phyloP scores from a whole-genome alignment of 2,329 filamentous ascomycete species.

The Ciborinia camelliae region DNA sequence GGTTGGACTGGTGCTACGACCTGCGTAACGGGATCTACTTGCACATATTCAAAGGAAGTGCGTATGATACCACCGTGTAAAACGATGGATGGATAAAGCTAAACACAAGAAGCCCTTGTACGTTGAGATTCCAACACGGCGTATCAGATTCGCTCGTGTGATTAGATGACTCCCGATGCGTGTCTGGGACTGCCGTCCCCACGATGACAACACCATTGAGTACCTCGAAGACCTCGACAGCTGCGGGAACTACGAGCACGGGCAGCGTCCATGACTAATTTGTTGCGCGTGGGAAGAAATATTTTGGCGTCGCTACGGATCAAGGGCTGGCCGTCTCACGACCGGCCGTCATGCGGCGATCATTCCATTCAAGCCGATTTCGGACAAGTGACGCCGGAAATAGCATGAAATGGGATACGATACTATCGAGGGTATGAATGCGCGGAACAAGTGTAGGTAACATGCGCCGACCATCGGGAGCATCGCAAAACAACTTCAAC shows the following conservation, averaged over 20 bases:
- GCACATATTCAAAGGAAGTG: constrained; percentile 27
- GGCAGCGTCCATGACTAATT: constrained; percentile 54
- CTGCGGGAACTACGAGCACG: constrained; percentile 1
- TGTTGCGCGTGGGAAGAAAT: constrained; percentile 62
- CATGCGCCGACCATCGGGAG: constrained; percentile 1
- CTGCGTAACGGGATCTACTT: constrained; percentile 35
- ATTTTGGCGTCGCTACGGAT: constrained; percentile 59
- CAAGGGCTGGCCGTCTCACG: constrained; percentile 49
- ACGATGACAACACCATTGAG: constrained; percentile 16
- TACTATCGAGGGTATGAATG: constrained; percentile 43
- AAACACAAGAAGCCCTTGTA: constrained; percentile 9
- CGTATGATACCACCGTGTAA: not conserved
- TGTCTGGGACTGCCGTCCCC: constrained; percentile 20
- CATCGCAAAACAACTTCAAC: constrained; percentile 50
- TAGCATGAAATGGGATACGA: constrained; percentile 68
- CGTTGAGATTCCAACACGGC: not conserved
- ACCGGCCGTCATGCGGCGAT: constrained; percentile 49
- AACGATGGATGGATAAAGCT: not conserved
- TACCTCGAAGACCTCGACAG: constrained; percentile 14
- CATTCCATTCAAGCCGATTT: constrained; percentile 59
- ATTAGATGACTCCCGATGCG: constrained; percentile 31
- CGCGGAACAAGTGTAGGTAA: not conserved
- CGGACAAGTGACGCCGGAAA: constrained; percentile 65
- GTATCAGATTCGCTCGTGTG: not conserved
- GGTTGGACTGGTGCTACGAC: constrained; percentile 34